Percentiles rank a stretch among this genome's conserved stretches.
These are phyloP conservation scores for Aspergillus homomorphus DNA, from an alignment of 495 filamentous ascomycete genomes.

Conservation along the genomic window DNA sequence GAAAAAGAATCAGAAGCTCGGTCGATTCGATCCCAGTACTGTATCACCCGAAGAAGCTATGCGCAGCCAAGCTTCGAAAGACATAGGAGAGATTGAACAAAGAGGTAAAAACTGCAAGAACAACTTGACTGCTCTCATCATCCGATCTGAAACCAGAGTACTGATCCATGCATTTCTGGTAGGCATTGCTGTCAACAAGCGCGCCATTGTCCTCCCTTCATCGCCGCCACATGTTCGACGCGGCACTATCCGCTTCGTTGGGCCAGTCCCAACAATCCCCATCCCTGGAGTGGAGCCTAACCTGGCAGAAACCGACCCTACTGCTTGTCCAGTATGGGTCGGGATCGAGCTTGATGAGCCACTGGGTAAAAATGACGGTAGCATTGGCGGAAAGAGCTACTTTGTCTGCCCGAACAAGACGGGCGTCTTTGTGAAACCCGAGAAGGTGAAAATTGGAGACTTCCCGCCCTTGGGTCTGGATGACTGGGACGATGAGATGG, in stretches of 20 bases:
- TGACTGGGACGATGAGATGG: slow-evolving; percentile 74
- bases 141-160: neutral
- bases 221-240: slow-evolving; percentile 62
- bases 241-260: slow-evolving; percentile 80
- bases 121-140: neutral
- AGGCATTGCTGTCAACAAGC: slow-evolving; percentile 35
- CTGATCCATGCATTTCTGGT: neutral
- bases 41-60: slow-evolving; percentile 57
- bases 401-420: slow-evolving; percentile 69
- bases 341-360: slow-evolving; percentile 85
- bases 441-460: slow-evolving; percentile 85
- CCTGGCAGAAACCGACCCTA: slow-evolving; percentile 23
- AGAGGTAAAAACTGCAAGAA: slow-evolving; percentile 41
- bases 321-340: slow-evolving; percentile 66
- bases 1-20: slow-evolving; percentile 88
- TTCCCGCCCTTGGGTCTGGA: slow-evolving; percentile 60
- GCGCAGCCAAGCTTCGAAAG: slow-evolving; percentile 63
- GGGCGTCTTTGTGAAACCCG: slow-evolving; percentile 86
- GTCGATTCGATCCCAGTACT: slow-evolving; percentile 88
- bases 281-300: slow-evolving; percentile 39
- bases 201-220: slow-evolving; percentile 44
- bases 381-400: slow-evolving; percentile 71
- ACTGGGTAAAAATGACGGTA: slow-evolving; percentile 86
- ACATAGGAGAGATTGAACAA: slow-evolving; percentile 60
- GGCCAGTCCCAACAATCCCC: slow-evolving; percentile 78